A percentile compares a stretch with the other conserved stretches of the same genome.
Evolutionary conservation across 108 stramenopile species (phyloP).

Genomic region (Schizochytrium sp.): DNA sequence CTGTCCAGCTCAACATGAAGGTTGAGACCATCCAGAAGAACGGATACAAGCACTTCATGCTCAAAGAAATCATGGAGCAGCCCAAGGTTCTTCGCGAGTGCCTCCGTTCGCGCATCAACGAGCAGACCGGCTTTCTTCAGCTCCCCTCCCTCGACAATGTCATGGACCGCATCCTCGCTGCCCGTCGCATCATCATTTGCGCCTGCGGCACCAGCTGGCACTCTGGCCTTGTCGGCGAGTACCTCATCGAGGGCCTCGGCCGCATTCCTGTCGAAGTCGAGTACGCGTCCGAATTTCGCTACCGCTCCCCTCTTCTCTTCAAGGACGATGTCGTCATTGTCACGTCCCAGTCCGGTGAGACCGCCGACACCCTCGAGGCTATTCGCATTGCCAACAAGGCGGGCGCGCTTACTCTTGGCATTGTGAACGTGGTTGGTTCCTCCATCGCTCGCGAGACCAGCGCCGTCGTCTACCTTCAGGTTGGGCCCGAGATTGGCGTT

Average conservation of each 20-base stretch:
- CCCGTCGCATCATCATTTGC: constrained; percentile 25
- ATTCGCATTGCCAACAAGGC: constrained; percentile 71
- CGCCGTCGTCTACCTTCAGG: constrained; percentile 94
- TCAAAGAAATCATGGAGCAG: constrained; percentile 75
- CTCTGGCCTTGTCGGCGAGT: constrained; percentile 81
- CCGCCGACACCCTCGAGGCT: constrained; percentile 86
- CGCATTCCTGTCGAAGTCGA: constrained; percentile 66
- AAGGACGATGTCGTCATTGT: constrained; percentile 70
- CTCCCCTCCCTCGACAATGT: background rate
- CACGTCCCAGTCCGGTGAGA: constrained; percentile 91
- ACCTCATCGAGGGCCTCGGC: constrained; percentile 87
- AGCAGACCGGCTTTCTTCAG: background rate
- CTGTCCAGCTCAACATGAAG: constrained; percentile 1
- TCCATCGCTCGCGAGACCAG: constrained; percentile 89
- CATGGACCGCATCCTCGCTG: background rate
- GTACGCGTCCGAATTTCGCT: background rate
- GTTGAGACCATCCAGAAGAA: constrained; percentile 26
- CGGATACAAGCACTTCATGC: constrained; percentile 84
- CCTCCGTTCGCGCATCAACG: constrained; percentile 67
- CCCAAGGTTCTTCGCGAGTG: constrained; percentile 75
- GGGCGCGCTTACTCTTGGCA: constrained; percentile 72
- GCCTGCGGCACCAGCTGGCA: constrained; percentile 91
- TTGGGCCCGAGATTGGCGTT: constrained; percentile 96
- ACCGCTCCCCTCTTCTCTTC: constrained; percentile 6
- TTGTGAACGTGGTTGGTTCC: constrained; percentile 92